Base-by-base conservation (phyloP, 805 yeast species). In the Starmerella bombicola region DNA sequence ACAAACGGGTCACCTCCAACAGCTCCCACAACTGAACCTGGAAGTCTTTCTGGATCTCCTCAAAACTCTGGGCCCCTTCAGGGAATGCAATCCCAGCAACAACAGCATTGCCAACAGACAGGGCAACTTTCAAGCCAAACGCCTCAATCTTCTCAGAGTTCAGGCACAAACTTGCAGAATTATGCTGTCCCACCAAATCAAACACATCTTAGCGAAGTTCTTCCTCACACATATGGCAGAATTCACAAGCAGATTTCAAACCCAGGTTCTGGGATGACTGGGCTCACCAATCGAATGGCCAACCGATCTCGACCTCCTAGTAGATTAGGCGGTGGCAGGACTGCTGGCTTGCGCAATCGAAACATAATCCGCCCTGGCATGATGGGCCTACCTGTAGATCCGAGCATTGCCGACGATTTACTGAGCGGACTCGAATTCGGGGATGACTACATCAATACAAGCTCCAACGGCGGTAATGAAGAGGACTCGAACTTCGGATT, bases 311-410 rank as follows among this genome's bases (percentile, higher is more conserved):
- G 40, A 3, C 40, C 44, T 10, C 4, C 33, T 8, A 24, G 24
- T 24, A 30, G 46, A 10, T 31, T 16, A 20, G 24, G 33, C 15
- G 17, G 22, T 24, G 19, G 20, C 12, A 18, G 43, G 3, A 13
- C 41, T 13, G 16, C 37, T 5, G 44, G 41, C 10, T 30, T 30
- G 3, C 43, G 51, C 16, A 42, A 40, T 16, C 36, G 50, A 3
- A 35, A 48, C 19, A 46, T 47, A 16, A 46, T 47, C 21, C 41
- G 51, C 1, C 51, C 51, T 3, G 51, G 51, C 21, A 47, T 47
- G 51, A 47, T 47, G 51, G 49, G 51, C n/a, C 17, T 47, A 15
- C 51, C 51, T 1, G 41, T 47, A 3, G 51, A 47, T 28, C 49
- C 50, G 19, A 40, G 43, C 24, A 35, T 47, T 10, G 44, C 51